These are phyloP conservation scores for Phaffia rhodozyma DNA, from an alignment of 1,284 basidiomycete species.

Conservation along the genomic window DNA sequence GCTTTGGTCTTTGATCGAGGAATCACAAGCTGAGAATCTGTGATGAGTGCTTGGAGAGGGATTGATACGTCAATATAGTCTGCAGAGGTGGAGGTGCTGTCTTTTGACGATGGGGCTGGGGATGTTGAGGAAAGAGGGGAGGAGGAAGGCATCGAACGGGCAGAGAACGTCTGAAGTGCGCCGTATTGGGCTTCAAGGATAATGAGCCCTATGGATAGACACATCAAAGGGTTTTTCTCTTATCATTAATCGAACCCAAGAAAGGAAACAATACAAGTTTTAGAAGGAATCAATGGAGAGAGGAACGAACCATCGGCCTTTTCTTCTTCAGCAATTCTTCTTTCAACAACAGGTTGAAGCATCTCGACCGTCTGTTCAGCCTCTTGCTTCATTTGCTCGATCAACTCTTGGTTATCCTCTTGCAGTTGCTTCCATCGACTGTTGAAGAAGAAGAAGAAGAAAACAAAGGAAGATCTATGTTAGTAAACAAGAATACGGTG, in stretches of 20 bases:
- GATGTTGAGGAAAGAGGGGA: background rate
- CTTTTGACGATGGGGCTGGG: slow-evolving; percentile 22
- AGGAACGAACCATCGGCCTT: slow-evolving; percentile 31
- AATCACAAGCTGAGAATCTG: slow-evolving; percentile 64
- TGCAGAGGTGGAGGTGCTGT: slow-evolving; percentile 36
- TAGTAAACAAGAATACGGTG: background rate
- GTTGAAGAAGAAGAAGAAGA: slow-evolving; percentile 1
- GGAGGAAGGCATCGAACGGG: slow-evolving; percentile 42
- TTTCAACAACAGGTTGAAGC: slow-evolving; percentile 36
- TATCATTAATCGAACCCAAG: background rate
- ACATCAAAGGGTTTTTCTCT: slow-evolving; percentile 11
- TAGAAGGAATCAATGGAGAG: background rate
- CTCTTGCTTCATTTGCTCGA: slow-evolving; percentile 46
- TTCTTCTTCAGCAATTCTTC: slow-evolving; percentile 35
- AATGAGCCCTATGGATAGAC: slow-evolving; percentile 46
- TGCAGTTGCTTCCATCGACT: slow-evolving; percentile 43
- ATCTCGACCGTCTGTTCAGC: slow-evolving; percentile 45
- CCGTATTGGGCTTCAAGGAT: slow-evolving; percentile 62
- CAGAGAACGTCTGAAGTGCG: slow-evolving; percentile 28
- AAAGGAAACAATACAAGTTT: background rate
- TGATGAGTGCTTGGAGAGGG: slow-evolving; percentile 69
- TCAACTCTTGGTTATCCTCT: slow-evolving; percentile 48
- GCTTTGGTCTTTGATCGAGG: slow-evolving; percentile 52
- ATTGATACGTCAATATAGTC: slow-evolving; percentile 58
- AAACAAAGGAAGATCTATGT: background rate